Evolutionary conservation across 306 rosid species (phyloP), one percentile per base, ranked within the genome.

Genomic region (Sesbania bispinosa): DNA sequence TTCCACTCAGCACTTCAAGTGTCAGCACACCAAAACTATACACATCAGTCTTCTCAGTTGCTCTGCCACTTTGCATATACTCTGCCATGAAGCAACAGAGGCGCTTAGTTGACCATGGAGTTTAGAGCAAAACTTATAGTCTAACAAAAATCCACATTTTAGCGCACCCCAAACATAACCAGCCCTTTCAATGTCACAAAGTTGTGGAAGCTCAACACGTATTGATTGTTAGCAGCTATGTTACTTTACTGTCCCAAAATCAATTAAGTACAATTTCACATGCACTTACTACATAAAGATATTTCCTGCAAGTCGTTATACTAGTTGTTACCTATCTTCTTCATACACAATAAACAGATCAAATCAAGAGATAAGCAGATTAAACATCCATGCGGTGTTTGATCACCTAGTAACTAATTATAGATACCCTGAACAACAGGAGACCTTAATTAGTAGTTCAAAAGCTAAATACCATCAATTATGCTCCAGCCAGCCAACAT

Each of bases 11-110:
- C 43, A 94, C 95, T 88, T 91, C 99, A 30, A 94, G 99, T 70
- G 88, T 86, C 80, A 91, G 69, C 68, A 94, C 97, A 60, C 99
- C 99, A 64, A 94, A 94, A 83, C 99, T 94, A 79, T 94, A 94
- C 10, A 94, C 90, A 74, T 94, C 99, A 16, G 93, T 83, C 87
- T 89, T 94, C 82, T 91, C 99, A 70, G 97, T 94, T 76, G 99
- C 99, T 81, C 99, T 94, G 29, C 99, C 99, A 83, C 99, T 94
- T 77, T 90, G 99, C 99, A 94, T 94, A 68, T 94, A 94, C 87
- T 91, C 99, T 94, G 91, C 81, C 77, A 79, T 76, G n/a, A n/a
- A n/a, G n/a, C n/a, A n/a, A 18, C 10, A 38, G 10, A 55, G 50
- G 82, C 15, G n/a, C n/a, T n/a, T n/a, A n/a, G n/a, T 76, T 53